phyloP scores from a whole-genome alignment of 2,329 filamentous ascomycete species.

The Juglanconis juglandina region DNA sequence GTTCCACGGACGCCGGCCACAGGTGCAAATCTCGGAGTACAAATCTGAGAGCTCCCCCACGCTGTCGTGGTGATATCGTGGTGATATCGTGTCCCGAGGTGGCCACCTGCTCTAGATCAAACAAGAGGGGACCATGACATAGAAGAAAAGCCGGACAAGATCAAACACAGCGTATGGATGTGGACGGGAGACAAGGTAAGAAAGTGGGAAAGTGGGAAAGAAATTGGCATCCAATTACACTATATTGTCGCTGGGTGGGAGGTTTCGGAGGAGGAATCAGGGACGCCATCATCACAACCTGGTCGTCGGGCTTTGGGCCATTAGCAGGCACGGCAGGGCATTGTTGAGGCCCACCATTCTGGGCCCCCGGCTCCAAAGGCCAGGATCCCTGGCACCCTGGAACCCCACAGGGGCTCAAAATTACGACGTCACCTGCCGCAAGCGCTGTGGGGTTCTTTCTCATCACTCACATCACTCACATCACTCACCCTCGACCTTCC shows the following conservation, averaged over 20 bases:
- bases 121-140: background rate
- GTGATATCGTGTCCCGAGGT: background rate
- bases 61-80: background rate
- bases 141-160: background rate
- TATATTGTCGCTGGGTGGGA: background rate
- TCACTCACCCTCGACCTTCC: background rate
- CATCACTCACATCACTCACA: background rate
- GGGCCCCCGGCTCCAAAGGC: background rate
- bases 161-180: background rate
- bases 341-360: background rate
- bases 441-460: background rate
- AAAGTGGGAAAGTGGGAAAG: background rate
- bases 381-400: background rate
- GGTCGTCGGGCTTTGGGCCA: background rate
- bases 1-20: slow-evolving; percentile 2
- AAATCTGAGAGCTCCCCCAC: background rate
- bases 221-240: background rate
- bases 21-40: background rate
- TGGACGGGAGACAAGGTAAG: background rate
- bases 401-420: no score
- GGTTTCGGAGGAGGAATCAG: background rate
- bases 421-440: background rate
- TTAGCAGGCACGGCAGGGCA: background rate
- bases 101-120: background rate
- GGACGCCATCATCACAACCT: slow-evolving; percentile 6